These are phyloP conservation scores for Phytophthora tubulina DNA, from an alignment of 352 stramenopile species.

Conservation along the genomic window DNA sequence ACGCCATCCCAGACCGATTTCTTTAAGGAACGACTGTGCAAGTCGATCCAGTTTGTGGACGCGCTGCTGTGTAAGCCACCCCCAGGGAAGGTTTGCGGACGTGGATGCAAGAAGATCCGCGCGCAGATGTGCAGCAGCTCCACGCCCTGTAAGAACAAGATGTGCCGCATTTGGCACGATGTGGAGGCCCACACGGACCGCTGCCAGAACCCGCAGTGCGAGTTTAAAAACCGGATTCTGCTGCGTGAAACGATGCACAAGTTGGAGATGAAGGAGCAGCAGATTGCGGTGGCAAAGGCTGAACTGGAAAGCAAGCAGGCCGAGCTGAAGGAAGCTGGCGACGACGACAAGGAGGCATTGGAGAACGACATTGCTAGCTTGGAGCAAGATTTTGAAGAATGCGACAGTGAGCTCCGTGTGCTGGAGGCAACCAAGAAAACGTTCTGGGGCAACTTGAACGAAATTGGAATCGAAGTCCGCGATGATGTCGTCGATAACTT, in stretches of 20 bases:
- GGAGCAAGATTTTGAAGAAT: slow-evolving; percentile 54
- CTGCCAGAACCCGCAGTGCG: slow-evolving; percentile 69
- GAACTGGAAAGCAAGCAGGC: slow-evolving; percentile 63
- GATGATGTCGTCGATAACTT: slow-evolving; percentile 69
- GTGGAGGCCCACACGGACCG: slow-evolving; percentile 76
- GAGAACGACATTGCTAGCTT: slow-evolving; percentile 38
- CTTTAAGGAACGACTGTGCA: slow-evolving; percentile 73
- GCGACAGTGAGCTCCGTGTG: slow-evolving; percentile 60
- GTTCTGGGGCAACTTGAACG: slow-evolving; percentile 39
- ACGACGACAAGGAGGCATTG: slow-evolving; percentile 53
- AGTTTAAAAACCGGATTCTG: slow-evolving; percentile 78
- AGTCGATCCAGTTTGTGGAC: slow-evolving; percentile 77
- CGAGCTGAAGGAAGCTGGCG: slow-evolving; percentile 46
- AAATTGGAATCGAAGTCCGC: slow-evolving; percentile 52
- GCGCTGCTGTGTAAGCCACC: slow-evolving; percentile 71
- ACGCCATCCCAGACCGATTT: slow-evolving; percentile 61
- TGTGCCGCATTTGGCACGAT: slow-evolving; percentile 80
- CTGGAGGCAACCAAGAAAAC: slow-evolving; percentile 71
- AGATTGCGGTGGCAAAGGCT: slow-evolving; percentile 44
- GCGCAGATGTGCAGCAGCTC: slow-evolving; percentile 69
- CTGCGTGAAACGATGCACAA: slow-evolving; percentile 80
- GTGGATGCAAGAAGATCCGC: slow-evolving; percentile 64
- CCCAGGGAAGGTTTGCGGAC: slow-evolving; percentile 53
- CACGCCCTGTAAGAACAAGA: slow-evolving; percentile 65
- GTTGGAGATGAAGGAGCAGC: slow-evolving; percentile 53